Percentiles rank a stretch among this genome's conserved stretches.
phyloP scores from a whole-genome alignment of 2,329 filamentous ascomycete species.

The Cytospora paraplurivora region DNA sequence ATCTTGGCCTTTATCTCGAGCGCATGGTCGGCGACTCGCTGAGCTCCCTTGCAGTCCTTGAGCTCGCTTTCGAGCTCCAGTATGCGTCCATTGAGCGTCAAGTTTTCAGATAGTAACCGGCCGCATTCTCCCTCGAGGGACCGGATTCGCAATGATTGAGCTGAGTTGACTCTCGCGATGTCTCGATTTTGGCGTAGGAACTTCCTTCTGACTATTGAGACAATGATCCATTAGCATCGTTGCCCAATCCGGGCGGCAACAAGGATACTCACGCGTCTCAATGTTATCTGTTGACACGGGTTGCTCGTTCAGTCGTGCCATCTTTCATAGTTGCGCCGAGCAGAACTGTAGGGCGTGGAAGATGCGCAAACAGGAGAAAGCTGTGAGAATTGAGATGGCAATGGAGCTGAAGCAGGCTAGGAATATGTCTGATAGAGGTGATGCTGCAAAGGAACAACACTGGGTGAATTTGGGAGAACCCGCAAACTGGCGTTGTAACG shows the following conservation, averaged over 20 bases:
- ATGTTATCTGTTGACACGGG: conserved; percentile 68
- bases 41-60: conserved; percentile 62
- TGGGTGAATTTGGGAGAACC: conserved; percentile 14
- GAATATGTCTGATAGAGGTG: conserved; percentile 20
- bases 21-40: conserved; percentile 65
- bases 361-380: conserved; percentile 3
- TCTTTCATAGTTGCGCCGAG: conserved; percentile 47
- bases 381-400: not conserved
- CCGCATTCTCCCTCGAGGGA: conserved; percentile 75
- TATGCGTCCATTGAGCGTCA: conserved; percentile 70
- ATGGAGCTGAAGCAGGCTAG: conserved; percentile 15
- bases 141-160: conserved; percentile 75
- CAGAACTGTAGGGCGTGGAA: conserved; percentile 2
- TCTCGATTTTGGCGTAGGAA: conserved; percentile 84
- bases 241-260: conserved; percentile 20
- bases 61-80: conserved; percentile 69
- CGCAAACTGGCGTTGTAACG: not conserved
- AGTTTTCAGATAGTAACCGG: conserved; percentile 76
- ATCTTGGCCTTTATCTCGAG: conserved; percentile 70
- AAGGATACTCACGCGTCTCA: conserved; percentile 64
- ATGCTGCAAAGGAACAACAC: conserved; percentile 5
- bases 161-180: conserved; percentile 76
- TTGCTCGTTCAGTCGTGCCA: conserved; percentile 82
- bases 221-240: conserved; percentile 26
- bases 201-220: conserved; percentile 68